Evolutionary conservation across 345 rosid genomes (phyloP).

Genomic region (Murraya koenigii): DNA sequence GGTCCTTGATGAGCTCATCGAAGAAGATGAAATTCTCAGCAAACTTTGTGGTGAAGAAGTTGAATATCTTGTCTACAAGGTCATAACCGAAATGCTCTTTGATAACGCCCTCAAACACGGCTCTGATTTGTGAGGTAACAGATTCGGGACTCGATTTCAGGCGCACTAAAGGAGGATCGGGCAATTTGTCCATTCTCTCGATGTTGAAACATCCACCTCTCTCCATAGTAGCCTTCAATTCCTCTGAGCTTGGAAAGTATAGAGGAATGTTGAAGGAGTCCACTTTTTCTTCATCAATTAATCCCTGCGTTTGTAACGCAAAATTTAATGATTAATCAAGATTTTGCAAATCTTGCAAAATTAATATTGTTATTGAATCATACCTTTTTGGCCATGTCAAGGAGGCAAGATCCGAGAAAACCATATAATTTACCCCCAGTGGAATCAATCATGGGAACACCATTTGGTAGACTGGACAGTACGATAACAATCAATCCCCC

Average conservation of each 20-base stretch:
- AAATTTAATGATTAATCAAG: background rate
- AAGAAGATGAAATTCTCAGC: background rate
- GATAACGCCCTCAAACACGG: slow-evolving; percentile 10
- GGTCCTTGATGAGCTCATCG: background rate
- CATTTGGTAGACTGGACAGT: background rate
- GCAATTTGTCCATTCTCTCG: slow-evolving; percentile 7
- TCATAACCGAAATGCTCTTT: slow-evolving; percentile 19
- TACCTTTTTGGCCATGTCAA: slow-evolving; percentile 12
- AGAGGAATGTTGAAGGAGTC: slow-evolving; percentile 15
- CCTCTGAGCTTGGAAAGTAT: background rate
- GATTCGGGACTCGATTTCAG: background rate
- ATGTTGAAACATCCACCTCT: slow-evolving; percentile 6
- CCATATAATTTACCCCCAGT: background rate
- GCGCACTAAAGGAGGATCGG: background rate
- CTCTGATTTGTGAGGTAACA: background rate
- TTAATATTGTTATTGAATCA: background rate
- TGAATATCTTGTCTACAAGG: slow-evolving; percentile 1
- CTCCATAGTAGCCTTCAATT: background rate
- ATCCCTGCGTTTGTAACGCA: background rate
- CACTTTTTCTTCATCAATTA: slow-evolving; percentile 9
- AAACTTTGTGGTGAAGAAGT: background rate
- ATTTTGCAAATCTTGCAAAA: no score
- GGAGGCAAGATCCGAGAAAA: background rate
- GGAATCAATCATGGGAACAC: background rate
- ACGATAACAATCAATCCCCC: slow-evolving; percentile 10